Evolutionary conservation across 805 yeast genomes (phyloP).

Genomic region (Lipomyces mesembrius): DNA sequence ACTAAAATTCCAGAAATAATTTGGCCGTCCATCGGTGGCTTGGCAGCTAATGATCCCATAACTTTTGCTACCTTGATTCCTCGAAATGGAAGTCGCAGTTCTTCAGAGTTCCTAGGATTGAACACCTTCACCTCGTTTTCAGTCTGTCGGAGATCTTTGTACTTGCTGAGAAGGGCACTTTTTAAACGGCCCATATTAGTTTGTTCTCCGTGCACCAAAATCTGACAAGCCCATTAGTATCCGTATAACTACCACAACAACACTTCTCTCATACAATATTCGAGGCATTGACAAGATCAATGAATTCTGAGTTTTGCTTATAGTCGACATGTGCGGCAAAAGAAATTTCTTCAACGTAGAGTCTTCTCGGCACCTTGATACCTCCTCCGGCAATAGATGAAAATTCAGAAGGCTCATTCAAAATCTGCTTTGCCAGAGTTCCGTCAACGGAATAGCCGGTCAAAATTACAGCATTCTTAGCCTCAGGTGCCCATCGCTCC

Average conservation of each 20-base stretch:
- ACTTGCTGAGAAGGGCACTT: slow-evolving; percentile 87
- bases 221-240: slow-evolving; percentile 10
- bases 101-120: slow-evolving; percentile 90
- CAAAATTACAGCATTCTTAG: slow-evolving; percentile 80
- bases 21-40: slow-evolving; percentile 52
- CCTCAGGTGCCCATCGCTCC: slow-evolving; percentile 97
- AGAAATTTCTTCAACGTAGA: slow-evolving; percentile 88
- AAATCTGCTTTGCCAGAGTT: slow-evolving; percentile 88
- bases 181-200: slow-evolving; percentile 98
- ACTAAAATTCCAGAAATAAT: slow-evolving; percentile 82
- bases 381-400: slow-evolving; percentile 61
- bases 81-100: slow-evolving; percentile 72
- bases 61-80: slow-evolving; percentile 85
- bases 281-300: slow-evolving; percentile 82
- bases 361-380: slow-evolving; percentile 81
- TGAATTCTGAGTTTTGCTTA: slow-evolving; percentile 88
- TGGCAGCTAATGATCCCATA: slow-evolving; percentile 61
- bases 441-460: slow-evolving; percentile 99
- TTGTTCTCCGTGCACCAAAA: slow-evolving; percentile 95
- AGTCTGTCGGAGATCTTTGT: slow-evolving; percentile 77
- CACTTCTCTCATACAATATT: slow-evolving; percentile 55
- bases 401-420: slow-evolving; percentile 89
- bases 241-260: not conserved
- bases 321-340: slow-evolving; percentile 99
- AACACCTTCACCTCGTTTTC: slow-evolving; percentile 88